phyloP scores from a whole-genome alignment of 202 grass and related monocot genomes.

The Zizania palustris region DNA sequence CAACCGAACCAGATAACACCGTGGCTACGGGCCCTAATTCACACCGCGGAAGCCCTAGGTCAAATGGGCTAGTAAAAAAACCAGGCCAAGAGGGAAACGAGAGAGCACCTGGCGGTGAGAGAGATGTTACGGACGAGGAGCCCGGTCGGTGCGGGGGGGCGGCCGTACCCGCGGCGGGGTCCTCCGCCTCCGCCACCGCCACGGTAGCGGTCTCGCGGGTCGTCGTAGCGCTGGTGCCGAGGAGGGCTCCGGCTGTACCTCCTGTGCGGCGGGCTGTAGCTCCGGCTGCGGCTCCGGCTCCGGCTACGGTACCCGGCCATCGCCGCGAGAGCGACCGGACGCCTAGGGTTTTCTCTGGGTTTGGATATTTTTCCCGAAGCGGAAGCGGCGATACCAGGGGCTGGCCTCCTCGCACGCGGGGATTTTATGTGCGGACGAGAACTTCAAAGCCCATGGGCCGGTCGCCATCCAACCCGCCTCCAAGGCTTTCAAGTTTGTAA shows the following conservation, averaged over 20 bases:
- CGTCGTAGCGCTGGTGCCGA: conserved; percentile 58
- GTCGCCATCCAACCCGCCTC: too few species aligned
- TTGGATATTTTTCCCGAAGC: conserved; percentile 6
- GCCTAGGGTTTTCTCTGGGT: conserved; percentile 49
- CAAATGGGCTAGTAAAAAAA: not conserved
- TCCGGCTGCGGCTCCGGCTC: conserved; percentile 48
- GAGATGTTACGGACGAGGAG: conserved; percentile 83
- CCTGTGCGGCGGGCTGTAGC: conserved; percentile 52
- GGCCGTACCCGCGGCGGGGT: conserved; percentile 45
- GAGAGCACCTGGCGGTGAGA: conserved; percentile 62
- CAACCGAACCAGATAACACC: not conserved
- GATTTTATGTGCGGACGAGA: too few species aligned
- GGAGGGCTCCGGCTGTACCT: conserved; percentile 64
- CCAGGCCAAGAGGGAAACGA: not conserved
- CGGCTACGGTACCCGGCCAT: conserved; percentile 50
- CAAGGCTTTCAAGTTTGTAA: not conserved
- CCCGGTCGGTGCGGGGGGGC: conserved; percentile 42
- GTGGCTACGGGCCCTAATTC: conserved; percentile 14
- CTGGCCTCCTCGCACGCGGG: too few species aligned
- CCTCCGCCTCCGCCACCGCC: conserved; percentile 22
- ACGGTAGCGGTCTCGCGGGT: conserved; percentile 54
- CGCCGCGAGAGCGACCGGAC: not conserved
- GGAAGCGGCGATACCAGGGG: too few species aligned
- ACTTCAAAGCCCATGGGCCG: too few species aligned
- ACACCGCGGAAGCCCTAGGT: conserved; percentile 1